Base-by-base conservation (phyloP, 2,329 filamentous ascomycete species). In the Tolypocladium tropicale region DNA sequence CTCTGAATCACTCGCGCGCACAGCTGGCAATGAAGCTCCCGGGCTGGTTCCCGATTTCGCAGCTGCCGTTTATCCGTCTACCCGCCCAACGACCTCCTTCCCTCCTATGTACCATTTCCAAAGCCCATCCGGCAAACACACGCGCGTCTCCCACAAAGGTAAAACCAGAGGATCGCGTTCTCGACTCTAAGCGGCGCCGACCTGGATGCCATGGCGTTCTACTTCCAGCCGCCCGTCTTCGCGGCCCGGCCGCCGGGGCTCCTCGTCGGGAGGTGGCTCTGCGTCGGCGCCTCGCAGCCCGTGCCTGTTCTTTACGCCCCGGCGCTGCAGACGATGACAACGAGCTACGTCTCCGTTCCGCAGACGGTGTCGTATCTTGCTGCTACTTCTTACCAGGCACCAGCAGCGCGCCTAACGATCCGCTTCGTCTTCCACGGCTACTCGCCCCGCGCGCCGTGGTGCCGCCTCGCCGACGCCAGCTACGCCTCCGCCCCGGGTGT, bases 151-250 rank as follows among this genome's bases (percentile, higher is more conserved):
- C n/a, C n/a, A n/a, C n/a, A n/a, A n/a, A n/a, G n/a, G n/a, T n/a
- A n/a, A n/a, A n/a, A n/a, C n/a, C n/a, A n/a, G n/a, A n/a, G n/a
- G n/a, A n/a, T n/a, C n/a, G n/a, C n/a, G n/a, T n/a, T n/a, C n/a
- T n/a, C n/a, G n/a, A n/a, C n/a, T n/a, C n/a, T n/a, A n/a, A n/a
- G n/a, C n/a, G 18, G 34, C 10, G 7, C 34, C 18, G 43, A 10
- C 18, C 6, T 9, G 28, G 14, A 46, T 9, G 53, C 7, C 7
- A 70, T 70, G 67, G 12, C 63, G 0, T 67, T 60, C 30, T 60
- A 63, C 48, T 62, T 67, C 46, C 65, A 63, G 25, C 59, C 63
- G 14, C 64, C 65, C 25, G 53, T 67, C 41, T 64, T 70, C n/a
- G 48, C 34, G 36, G 43, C 30, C 33, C 58, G 30, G 18, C 56